A percentile compares a stretch with the other conserved stretches of the same genome.
Conservation (phyloP, 495 filamentous ascomycete genomes). For the Hypoxylon crocopeplum region DNA sequence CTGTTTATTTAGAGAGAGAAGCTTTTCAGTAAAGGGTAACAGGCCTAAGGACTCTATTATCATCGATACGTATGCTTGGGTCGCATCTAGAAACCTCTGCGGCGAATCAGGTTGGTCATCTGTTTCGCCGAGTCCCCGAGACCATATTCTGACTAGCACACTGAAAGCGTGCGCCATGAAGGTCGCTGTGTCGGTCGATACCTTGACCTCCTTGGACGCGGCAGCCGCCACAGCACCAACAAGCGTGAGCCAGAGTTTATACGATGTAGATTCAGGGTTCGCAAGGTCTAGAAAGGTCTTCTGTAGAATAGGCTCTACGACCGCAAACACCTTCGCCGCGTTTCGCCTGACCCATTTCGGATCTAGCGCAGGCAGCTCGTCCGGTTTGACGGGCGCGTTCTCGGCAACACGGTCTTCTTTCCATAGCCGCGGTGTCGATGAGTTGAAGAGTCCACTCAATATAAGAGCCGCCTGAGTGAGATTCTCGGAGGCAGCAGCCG, state of each 20-base stretch:
- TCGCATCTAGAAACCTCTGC: slow-evolving; percentile 65
- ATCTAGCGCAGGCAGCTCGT: slow-evolving; percentile 81
- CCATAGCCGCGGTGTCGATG: slow-evolving; percentile 71
- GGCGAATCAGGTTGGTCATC: slow-evolving; percentile 21
- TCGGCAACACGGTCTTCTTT: slow-evolving; percentile 71
- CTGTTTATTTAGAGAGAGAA: slow-evolving; percentile 56
- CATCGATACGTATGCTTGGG: slow-evolving; percentile 63
- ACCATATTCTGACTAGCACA: slow-evolving; percentile 73
- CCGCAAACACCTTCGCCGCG: slow-evolving; percentile 62
- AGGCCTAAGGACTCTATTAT: slow-evolving; percentile 71
- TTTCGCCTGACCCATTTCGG: slow-evolving; percentile 86
- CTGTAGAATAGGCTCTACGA: slow-evolving; percentile 69
- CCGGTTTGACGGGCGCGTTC: slow-evolving; percentile 59
- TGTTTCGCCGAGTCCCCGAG: slow-evolving; percentile 37
- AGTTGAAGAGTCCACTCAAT: slow-evolving; percentile 72
- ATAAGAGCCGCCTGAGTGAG: slow-evolving; percentile 63
- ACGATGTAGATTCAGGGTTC: slow-evolving; percentile 54
- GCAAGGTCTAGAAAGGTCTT: slow-evolving; percentile 59
- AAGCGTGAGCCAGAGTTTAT: slow-evolving; percentile 72
- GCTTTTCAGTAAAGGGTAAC: slow-evolving; percentile 80
- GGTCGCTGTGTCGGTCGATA: slow-evolving; percentile 79
- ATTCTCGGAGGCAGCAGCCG: slow-evolving; percentile 28
- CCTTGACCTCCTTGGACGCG: slow-evolving; percentile 87
- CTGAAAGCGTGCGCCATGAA: slow-evolving; percentile 76
- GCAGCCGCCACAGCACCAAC: slow-evolving; percentile 75